Percentiles rank a stretch among this genome's conserved stretches.
phyloP scores from a whole-genome alignment of 2,329 filamentous ascomycete genomes.

The Fusarium coffeatum region DNA sequence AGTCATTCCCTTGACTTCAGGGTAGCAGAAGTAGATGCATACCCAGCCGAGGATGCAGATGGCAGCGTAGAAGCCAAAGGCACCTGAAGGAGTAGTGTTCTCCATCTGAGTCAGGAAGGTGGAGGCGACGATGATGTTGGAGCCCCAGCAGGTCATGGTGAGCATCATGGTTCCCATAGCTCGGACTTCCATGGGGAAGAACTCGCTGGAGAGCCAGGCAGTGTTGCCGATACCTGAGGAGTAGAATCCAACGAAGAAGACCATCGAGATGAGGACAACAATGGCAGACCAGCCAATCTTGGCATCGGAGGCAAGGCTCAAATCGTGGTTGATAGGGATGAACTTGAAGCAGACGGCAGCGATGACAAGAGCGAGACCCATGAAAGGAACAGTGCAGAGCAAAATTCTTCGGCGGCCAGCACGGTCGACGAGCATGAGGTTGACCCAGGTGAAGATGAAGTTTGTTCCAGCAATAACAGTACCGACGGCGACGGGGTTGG shows the following conservation, averaged over 20 bases:
- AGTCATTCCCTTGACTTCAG: constrained; percentile 66
- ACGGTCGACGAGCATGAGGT: constrained; percentile 59
- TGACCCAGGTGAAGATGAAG: constrained; percentile 62
- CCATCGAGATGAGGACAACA: constrained; percentile 55
- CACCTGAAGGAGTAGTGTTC: constrained; percentile 60
- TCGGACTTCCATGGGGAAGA: constrained; percentile 61
- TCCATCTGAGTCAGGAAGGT: constrained; percentile 63
- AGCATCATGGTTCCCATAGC: constrained; percentile 61
- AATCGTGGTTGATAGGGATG: constrained; percentile 56
- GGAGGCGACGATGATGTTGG: constrained; percentile 62
- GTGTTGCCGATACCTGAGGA: constrained; percentile 59
- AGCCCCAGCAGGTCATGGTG: constrained; percentile 59
- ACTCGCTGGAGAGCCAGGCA: constrained; percentile 60
- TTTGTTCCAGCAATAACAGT: constrained; percentile 59
- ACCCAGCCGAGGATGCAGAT: constrained; percentile 60
- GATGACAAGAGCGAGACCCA: constrained; percentile 56
- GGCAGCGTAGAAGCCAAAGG: constrained; percentile 64
- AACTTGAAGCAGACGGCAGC: constrained; percentile 57
- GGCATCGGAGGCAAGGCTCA: constrained; percentile 52
- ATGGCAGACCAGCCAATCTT: constrained; percentile 51
- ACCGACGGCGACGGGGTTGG: constrained; percentile 60
- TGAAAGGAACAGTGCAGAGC: constrained; percentile 57
- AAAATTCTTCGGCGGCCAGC: constrained; percentile 59
- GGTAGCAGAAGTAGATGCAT: constrained; percentile 61
- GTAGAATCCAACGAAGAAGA: constrained; percentile 51